A percentile compares a stretch with the other conserved stretches of the same genome.
Conservation (phyloP, 192 early-diverging fungal genomes). For the Umbelopsis ramanniana region DNA sequence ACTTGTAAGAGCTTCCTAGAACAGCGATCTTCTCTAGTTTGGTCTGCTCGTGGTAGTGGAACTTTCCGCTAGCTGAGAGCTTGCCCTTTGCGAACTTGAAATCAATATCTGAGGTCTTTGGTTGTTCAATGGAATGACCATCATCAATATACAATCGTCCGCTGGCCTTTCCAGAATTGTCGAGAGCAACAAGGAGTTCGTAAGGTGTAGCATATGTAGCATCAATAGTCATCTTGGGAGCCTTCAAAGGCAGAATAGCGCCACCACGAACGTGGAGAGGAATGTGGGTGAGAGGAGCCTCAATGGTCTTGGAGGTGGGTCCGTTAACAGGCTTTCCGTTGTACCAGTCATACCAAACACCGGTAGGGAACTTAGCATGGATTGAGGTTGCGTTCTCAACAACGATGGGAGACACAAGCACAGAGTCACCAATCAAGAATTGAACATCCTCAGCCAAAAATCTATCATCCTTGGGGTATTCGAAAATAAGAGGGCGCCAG, state of each 20-base stretch:
- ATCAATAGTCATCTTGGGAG: slow-evolving; percentile 50
- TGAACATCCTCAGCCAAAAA: slow-evolving; percentile 57
- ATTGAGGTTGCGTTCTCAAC: slow-evolving; percentile 51
- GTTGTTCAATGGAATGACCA: slow-evolving; percentile 52
- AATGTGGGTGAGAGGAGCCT: slow-evolving; percentile 55
- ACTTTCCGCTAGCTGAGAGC: slow-evolving; percentile 28
- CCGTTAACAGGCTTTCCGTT: slow-evolving; percentile 37
- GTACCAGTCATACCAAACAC: slow-evolving; percentile 68
- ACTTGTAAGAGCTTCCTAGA: not conserved
- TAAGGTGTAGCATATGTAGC: slow-evolving; percentile 49
- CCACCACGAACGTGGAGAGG: slow-evolving; percentile 68
- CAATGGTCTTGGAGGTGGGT: slow-evolving; percentile 34
- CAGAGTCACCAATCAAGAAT: slow-evolving; percentile 58
- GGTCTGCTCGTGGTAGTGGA: slow-evolving; percentile 25
- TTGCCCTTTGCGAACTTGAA: slow-evolving; percentile 25
- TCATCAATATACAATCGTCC: slow-evolving; percentile 68
- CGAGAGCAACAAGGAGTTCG: slow-evolving; percentile 59
- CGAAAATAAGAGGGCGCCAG: slow-evolving; percentile 59
- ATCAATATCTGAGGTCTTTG: slow-evolving; percentile 28
- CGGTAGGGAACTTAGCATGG: slow-evolving; percentile 62
- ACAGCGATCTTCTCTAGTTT: slow-evolving; percentile 18
- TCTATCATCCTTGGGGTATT: slow-evolving; percentile 43
- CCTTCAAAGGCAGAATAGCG: slow-evolving; percentile 56
- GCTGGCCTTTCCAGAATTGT: slow-evolving; percentile 44
- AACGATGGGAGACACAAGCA: slow-evolving; percentile 68